These are phyloP conservation scores for Penicillium flavigenum DNA, from an alignment of 495 filamentous ascomycete genomes.

Conservation along the genomic window DNA sequence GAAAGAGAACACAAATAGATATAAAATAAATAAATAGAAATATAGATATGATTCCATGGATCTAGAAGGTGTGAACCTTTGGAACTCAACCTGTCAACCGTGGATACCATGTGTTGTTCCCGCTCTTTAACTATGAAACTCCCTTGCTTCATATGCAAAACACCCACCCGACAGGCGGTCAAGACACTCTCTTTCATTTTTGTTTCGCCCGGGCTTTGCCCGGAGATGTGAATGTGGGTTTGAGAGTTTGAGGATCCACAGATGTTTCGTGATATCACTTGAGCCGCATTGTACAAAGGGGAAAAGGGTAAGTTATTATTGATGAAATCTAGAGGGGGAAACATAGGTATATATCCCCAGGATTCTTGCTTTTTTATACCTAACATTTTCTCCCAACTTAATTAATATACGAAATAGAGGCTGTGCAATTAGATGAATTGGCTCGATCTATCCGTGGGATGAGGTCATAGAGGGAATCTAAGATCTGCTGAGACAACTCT, in stretches of 20 bases:
- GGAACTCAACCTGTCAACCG: slow-evolving; percentile 15
- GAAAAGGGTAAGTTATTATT: not conserved
- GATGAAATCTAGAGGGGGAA: not conserved
- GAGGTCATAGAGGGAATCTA: not conserved
- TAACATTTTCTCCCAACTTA: not conserved
- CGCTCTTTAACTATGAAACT: slow-evolving; percentile 4
- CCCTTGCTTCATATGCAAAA: slow-evolving; percentile 11
- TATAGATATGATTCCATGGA: slow-evolving; percentile 11
- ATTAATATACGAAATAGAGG: not conserved
- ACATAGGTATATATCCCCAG: not conserved
- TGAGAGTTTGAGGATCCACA: no score
- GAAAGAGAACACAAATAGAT: not conserved
- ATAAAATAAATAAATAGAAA: not conserved
- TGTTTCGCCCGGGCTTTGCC: not conserved
- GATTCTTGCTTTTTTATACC: not conserved
- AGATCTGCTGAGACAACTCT: not conserved
- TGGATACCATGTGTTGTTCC: slow-evolving; percentile 9
- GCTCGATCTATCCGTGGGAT: not conserved
- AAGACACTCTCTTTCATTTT: not conserved
- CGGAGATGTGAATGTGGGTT: not conserved
- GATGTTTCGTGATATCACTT: not conserved
- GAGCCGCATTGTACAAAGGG: not conserved
- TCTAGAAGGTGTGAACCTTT: slow-evolving; percentile 10
- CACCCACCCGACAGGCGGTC: slow-evolving; percentile 1
- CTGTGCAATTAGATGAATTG: not conserved